phyloP scores from a whole-genome alignment of 2,329 filamentous ascomycete genomes.

The Botrytis squamosa region DNA sequence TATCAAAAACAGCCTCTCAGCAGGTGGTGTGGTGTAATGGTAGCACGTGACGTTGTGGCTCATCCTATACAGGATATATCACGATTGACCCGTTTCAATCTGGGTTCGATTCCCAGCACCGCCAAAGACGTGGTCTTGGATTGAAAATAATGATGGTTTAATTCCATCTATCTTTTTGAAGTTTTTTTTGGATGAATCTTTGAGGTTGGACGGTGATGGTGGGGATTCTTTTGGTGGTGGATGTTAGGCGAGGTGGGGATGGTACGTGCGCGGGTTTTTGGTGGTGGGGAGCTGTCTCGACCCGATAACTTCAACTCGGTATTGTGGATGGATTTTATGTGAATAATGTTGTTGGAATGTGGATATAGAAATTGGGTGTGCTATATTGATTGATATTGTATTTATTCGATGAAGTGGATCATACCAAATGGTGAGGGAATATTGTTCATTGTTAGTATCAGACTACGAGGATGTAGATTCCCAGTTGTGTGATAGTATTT shows the following conservation, averaged over 20 bases:
- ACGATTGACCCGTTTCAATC: constrained; percentile 38
- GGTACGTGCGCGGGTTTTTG: background rate
- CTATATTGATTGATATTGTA: too few relatives aligned
- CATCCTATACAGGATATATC: constrained; percentile 24
- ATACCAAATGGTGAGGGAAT: too few relatives aligned
- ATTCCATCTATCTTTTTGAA: background rate
- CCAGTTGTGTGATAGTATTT: too few relatives aligned
- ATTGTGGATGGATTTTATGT: too few relatives aligned
- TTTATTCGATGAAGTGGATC: too few relatives aligned
- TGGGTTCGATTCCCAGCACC: constrained; percentile 41
- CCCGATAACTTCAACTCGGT: too few relatives aligned
- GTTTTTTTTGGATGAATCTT: background rate
- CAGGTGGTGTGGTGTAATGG: constrained; percentile 34
- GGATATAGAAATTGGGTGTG: too few relatives aligned
- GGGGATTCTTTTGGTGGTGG: background rate
- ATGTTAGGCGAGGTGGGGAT: background rate
- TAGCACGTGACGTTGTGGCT: constrained; percentile 40
- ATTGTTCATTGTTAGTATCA: too few relatives aligned
- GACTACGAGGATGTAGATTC: too few relatives aligned
- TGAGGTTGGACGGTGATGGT: background rate
- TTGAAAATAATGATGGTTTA: constrained; percentile 33
- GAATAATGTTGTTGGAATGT: too few relatives aligned
- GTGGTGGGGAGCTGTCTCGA: background rate
- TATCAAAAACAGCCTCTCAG: background rate
- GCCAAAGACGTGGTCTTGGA: constrained; percentile 31